Base-by-base conservation (phyloP, 371 early-diverging fungal genomes). In the Apophysomyces trapeziformis region DNA sequence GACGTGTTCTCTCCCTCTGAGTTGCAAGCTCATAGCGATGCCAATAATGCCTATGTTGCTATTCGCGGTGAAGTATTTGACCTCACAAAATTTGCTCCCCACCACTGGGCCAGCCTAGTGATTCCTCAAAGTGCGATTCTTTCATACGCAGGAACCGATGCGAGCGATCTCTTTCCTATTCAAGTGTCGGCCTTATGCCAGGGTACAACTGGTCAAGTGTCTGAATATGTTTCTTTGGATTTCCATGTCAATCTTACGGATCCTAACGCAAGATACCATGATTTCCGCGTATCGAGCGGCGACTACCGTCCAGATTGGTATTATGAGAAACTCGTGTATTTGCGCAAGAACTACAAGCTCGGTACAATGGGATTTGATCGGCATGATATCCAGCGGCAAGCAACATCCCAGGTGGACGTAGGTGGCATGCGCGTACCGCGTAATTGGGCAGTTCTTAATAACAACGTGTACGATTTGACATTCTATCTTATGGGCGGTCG, bases 61-160 rank as follows among this genome's bases (percentile, higher is more conserved):
- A 77, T 89, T 56, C 80, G 89, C 13, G 91, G 90, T 26, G 86
- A 87, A 65, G 78, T 89, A 14, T 88, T 85, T 75, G 85, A 85
- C 60, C 76, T 90, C 57, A 68, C 77, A 35, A 71, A 78, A 9
- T 86, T 89, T 67, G 79, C 75, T 26, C 82, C 66, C 61, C 77
- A 69, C 36, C 82, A 85, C 39, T 83, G 84, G 58, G 67, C 71
- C 4, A 63, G 54, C 61, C 79, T 79, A 59, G 78, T 81, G 8
- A 75, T 77, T 61, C 65, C 65, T 44, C 74, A 74, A 26, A 71
- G 82, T 45, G 59, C 82, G 4, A 68, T 85, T 8, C 66, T 77
- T 71, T 78, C 84, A 60, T 88, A 88, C 63, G 84, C 79, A 1
- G 89, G 89, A 38, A 68, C 68, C 50, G 89, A 89, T 71, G 65